Base-by-base conservation (phyloP, 345 rosid species). In the Brassica carinata region DNA sequence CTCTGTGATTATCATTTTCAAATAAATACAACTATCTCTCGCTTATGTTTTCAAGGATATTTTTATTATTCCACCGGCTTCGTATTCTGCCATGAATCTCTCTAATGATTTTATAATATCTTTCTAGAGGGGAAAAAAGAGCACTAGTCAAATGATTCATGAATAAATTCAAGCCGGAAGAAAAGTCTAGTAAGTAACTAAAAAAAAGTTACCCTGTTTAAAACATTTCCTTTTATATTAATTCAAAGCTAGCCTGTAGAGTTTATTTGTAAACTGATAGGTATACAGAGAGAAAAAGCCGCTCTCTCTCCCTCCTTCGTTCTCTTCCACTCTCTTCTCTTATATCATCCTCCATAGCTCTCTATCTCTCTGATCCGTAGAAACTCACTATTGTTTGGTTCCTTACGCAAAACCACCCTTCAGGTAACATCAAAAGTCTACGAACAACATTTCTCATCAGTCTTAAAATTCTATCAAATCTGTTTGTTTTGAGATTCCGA, bases 251-350 rank as follows among this genome's bases (percentile, higher is more conserved):
- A 10, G 4, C n/a, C 26, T 66, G 45, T 64, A 51, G 48, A 67
- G 30, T 67, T 36, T 1, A 51, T 71, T 78, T 78, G 45, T 71
- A 71, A 53, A 64, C 27, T 51, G 31, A 45, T 29, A 61, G 65
- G 55, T 34, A 6, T 27, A 40, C 17, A 63, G 72, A 69, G 72
- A 69, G 72, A 53, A 53, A 69, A 69, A 70, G 76, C 79, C 72
- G 72, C 71, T 74, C 79, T 62, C 74, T 61, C 38, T 43, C 73
- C 30, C 64, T 63, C 74, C 1, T 53, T 71, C 55, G 51, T 36
- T 70, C 82, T 72, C 77, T 72, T 79, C 70, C 74, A 74, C 70
- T 73, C 74, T 79, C 77, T 45, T 72, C 77, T 72, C 72, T 27
- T 53, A 34, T 75, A 18, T 75, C 64, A 18, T 75, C 64, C 23